Evolutionary conservation across 2,329 filamentous ascomycete species (phyloP).

Genomic region (Pseudogymnoascus sp.): DNA sequence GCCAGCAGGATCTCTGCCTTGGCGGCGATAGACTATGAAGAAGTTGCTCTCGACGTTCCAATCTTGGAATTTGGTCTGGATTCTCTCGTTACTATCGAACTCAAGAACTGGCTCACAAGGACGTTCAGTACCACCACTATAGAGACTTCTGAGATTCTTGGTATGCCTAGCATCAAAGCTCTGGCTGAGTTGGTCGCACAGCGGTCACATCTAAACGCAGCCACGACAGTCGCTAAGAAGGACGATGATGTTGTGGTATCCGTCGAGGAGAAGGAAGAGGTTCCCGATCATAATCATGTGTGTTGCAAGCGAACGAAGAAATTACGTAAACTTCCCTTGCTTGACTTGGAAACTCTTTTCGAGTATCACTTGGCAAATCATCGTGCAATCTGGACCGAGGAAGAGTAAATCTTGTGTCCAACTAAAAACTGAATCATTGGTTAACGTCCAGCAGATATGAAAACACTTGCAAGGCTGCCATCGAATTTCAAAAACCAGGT

Average conservation of each 20-base stretch:
- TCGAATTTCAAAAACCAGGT: conserved; percentile 9
- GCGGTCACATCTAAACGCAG: conserved; percentile 21
- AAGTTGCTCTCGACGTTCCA: conserved; percentile 7
- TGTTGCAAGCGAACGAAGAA: conserved; percentile 5
- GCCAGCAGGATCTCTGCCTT: conserved; percentile 10
- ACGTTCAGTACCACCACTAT: conserved; percentile 20
- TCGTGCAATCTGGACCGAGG: neutral
- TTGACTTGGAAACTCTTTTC: conserved; percentile 12
- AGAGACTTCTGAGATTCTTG: conserved; percentile 25
- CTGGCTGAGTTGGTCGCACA: conserved; percentile 21
- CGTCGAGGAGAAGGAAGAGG: neutral
- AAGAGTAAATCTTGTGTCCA: conserved; percentile 8
- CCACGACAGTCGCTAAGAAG: neutral
- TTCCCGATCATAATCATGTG: conserved; percentile 7
- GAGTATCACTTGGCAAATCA: conserved; percentile 6
- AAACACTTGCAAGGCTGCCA: conserved; percentile 2
- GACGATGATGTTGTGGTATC: neutral
- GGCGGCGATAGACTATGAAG: conserved; percentile 10
- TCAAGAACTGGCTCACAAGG: conserved; percentile 16
- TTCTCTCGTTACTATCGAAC: conserved; percentile 16
- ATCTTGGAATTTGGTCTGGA: conserved; percentile 14
- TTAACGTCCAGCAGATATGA: neutral
- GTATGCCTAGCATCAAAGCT: conserved; percentile 20
- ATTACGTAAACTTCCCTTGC: conserved; percentile 13
- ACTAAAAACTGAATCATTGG: neutral